phyloP scores from a whole-genome alignment of 306 rosid species.

The Corylus americana region DNA sequence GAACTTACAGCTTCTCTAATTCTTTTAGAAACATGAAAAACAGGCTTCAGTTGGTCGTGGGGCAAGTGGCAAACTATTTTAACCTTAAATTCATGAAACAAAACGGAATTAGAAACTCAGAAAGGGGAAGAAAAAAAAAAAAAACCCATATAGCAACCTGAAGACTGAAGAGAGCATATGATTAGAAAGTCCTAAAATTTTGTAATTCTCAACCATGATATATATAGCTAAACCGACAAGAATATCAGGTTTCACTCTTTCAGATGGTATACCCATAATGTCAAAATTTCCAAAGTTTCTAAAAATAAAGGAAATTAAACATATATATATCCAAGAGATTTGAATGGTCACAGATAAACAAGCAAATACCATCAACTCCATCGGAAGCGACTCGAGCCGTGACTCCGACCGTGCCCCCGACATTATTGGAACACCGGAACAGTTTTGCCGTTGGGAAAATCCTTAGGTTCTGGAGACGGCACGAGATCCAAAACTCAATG shows the following conservation, averaged over 20 bases:
- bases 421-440: too few species aligned
- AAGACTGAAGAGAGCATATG: neutral
- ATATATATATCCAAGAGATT: too few species aligned
- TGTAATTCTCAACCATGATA: neutral
- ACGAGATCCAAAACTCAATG: too few species aligned
- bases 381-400: slow-evolving; percentile 78
- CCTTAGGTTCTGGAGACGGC: too few species aligned
- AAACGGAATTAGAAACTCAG: slow-evolving; percentile 25
- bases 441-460: too few species aligned
- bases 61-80: slow-evolving; percentile 77
- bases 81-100: slow-evolving; percentile 52
- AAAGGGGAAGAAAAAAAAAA: neutral
- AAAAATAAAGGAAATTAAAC: too few species aligned
- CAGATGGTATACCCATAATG: too few species aligned
- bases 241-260: too few species aligned
- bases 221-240: too few species aligned
- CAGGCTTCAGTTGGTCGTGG: slow-evolving; percentile 87
- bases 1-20: slow-evolving; percentile 79
- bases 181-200: neutral
- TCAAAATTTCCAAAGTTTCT: too few species aligned
- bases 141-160: neutral
- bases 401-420: slow-evolving; percentile 46
- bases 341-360: neutral
- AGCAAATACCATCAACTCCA: slow-evolving; percentile 71
- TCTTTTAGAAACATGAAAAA: slow-evolving; percentile 81